Evolutionary conservation across 2,329 filamentous ascomycete genomes (phyloP), one percentile per base, ranked within the genome.

Genomic region (Botrytis paeoniae): DNA sequence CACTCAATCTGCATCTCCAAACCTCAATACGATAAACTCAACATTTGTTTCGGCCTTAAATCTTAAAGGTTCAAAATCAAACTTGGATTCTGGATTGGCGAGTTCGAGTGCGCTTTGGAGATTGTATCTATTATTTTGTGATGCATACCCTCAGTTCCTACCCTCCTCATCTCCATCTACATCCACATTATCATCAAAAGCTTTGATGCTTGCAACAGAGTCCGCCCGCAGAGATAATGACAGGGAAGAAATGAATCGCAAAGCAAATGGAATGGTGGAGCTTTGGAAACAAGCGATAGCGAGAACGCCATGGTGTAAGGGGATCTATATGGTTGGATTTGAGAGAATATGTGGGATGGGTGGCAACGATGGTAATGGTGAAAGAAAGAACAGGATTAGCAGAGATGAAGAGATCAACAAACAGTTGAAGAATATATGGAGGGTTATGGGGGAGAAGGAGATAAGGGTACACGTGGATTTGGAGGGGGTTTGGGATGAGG

Each of bases 221-320:
- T 29, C 39, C 16, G 4, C 18, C 25, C 10, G 16, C 18, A 72
- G 8, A 14, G n/a, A 68, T 2, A 48, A 32, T 41, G 4, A 1
- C 9, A 4, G 48, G 22, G 64, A 54, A 37, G 20, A 8, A 25
- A 22, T 7, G 3, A 57, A 18, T 12, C 54, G 35, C 25, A n/a
- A 60, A 45, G 63, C n/a, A 12, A 66, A 51, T 45, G 32, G 20
- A 35, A 57, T 35, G 2, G 88, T 85, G 75, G 82, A 85, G 1
- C 83, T 88, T 0, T 88, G 88, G 77, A 86, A 88, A 73, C 82
- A 86, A 48, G 89, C 87, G 0, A 77, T 92, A 75, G 83, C 85
- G 61, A 82, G 84, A 25, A 85, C 90, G 77, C 91, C 91, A 0
- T 92, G 90, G 89, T 86, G 84, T 1, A 92, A 92, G 79, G 84